Conservation (phyloP, 2,329 filamentous ascomycete genomes). For the Ophiostoma piceae region DNA sequence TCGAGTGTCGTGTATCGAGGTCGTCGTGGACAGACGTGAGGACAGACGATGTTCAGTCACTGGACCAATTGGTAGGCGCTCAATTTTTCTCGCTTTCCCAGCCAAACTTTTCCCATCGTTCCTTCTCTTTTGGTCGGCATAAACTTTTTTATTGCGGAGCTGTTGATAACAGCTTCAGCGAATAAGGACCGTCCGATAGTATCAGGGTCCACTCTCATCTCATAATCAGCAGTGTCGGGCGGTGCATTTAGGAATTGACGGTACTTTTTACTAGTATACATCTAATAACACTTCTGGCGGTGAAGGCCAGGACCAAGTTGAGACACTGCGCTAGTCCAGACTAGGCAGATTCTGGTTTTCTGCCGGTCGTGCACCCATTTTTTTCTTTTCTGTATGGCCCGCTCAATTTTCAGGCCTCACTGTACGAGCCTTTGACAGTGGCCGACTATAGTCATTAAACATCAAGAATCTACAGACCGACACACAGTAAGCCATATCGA, state of each 20-base stretch:
- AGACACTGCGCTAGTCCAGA: constrained; percentile 20
- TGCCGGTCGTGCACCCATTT: constrained; percentile 21
- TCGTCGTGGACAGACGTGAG: background rate
- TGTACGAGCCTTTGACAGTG: too few relatives aligned
- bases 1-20: background rate
- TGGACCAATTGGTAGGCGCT: constrained; percentile 6
- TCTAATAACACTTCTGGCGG: background rate
- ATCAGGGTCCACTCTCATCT: background rate
- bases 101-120: constrained; percentile 18
- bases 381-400: constrained; percentile 21
- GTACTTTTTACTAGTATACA: too few relatives aligned
- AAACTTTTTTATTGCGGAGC: constrained; percentile 20
- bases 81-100: constrained; percentile 9
- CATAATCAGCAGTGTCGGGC: background rate
- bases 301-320: background rate
- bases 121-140: constrained; percentile 18
- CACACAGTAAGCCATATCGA: too few relatives aligned
- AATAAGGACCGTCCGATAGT: constrained; percentile 3
- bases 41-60: constrained; percentile 10
- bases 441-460: too few relatives aligned
- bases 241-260: background rate
- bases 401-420: constrained; percentile 20
- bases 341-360: constrained; percentile 21
- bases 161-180: constrained; percentile 22
- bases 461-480: background rate